These are phyloP conservation scores for Coniella lustricola DNA, from an alignment of 2,329 filamentous ascomycete species.

Conservation along the genomic window DNA sequence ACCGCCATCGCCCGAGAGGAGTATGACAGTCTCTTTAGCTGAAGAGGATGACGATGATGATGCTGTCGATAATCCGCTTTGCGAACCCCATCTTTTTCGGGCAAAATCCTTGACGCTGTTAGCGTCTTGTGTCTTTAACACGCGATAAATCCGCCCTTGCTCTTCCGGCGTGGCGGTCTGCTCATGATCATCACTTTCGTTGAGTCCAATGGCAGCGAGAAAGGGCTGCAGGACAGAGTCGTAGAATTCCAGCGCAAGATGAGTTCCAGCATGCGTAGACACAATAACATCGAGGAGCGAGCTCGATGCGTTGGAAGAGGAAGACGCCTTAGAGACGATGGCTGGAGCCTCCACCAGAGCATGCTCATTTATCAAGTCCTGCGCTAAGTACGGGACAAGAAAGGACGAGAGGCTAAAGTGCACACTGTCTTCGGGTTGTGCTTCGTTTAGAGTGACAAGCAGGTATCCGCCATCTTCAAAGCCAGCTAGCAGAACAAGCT, in stretches of 20 bases:
- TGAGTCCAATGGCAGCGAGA: constrained; percentile 38
- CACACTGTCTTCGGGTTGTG: constrained; percentile 20
- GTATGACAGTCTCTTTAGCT: constrained; percentile 52
- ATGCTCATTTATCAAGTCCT: constrained; percentile 29
- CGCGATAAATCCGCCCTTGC: constrained; percentile 31
- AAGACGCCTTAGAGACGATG: constrained; percentile 19
- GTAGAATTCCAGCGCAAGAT: constrained; percentile 50
- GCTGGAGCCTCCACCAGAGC: constrained; percentile 31
- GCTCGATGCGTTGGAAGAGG: constrained; percentile 14
- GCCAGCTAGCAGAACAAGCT: constrained; percentile 25
- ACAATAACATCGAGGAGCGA: constrained; percentile 56
- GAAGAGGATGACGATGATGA: neutral
- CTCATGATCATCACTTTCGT: constrained; percentile 12
- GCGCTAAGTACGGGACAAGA: constrained; percentile 27
- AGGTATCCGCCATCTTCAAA: constrained; percentile 20
- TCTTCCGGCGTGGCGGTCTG: neutral
- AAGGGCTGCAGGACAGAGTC: constrained; percentile 48
- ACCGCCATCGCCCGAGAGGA: constrained; percentile 85
- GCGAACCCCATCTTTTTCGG: constrained; percentile 26
- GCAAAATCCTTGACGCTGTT: constrained; percentile 61
- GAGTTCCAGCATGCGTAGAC: constrained; percentile 59
- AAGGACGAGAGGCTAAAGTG: constrained; percentile 25
- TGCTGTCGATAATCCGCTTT: constrained; percentile 36
- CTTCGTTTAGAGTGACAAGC: constrained; percentile 34
- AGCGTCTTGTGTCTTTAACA: constrained; percentile 57